A percentile compares a stretch with the other conserved stretches of the same genome.
Evolutionary conservation across 805 yeast species (phyloP).

Genomic region (Osmozyma mogii): DNA sequence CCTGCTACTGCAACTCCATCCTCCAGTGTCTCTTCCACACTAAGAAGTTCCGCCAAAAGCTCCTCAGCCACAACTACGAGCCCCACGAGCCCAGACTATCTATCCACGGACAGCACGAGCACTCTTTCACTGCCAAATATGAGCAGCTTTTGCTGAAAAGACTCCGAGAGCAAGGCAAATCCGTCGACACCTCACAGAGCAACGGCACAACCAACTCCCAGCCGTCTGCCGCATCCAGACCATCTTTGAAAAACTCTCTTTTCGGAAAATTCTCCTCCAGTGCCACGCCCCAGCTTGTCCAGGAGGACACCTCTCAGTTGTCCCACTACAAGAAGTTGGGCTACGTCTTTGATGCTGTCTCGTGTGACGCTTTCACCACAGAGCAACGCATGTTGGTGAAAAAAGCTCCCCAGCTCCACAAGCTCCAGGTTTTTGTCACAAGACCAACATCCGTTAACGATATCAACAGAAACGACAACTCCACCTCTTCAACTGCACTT

Average conservation of each 20-base stretch:
- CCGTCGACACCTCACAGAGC: constrained; percentile 2
- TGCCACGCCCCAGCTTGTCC: background rate
- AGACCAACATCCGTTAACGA: constrained; percentile 20
- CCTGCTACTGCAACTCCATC: constrained; percentile 92
- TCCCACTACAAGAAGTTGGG: constrained; percentile 5
- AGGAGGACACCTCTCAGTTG: constrained; percentile 1
- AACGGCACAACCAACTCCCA: constrained; percentile 1
- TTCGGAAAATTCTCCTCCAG: background rate
- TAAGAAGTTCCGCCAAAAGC: constrained; percentile 53
- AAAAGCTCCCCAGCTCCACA: constrained; percentile 23
- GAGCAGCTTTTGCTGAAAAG: constrained; percentile 31
- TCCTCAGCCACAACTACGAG: constrained; percentile 22
- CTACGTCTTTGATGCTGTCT: constrained; percentile 20
- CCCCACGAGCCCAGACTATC: constrained; percentile 25
- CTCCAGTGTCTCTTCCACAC: constrained; percentile 81
- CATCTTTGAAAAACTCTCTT: constrained; percentile 6
- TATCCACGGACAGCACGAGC: constrained; percentile 25
- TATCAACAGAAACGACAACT: constrained; percentile 17
- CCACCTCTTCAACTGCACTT: constrained; percentile 29
- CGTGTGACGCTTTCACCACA: constrained; percentile 24
- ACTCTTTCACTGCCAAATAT: constrained; percentile 31
- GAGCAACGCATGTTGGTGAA: constrained; percentile 26
- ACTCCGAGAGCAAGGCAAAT: constrained; percentile 21
- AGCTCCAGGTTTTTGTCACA: constrained; percentile 27
- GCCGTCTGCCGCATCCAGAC: constrained; percentile 13